Conservation (phyloP, 2,329 filamentous ascomycete species). For the Daldinia sp. region DNA sequence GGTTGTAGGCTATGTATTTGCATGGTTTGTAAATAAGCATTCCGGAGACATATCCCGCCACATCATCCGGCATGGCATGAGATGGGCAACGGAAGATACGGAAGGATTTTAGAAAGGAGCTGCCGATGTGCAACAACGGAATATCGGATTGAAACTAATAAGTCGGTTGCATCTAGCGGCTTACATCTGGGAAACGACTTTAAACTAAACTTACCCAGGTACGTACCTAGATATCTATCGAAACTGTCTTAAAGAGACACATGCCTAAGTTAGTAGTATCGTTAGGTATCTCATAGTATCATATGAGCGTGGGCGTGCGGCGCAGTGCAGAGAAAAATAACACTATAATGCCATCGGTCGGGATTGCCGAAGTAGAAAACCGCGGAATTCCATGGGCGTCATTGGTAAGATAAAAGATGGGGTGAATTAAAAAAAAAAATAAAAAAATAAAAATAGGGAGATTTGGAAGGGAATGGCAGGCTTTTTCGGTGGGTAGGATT, state of each 20-base stretch:
- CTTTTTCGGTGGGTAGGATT: slow-evolving; percentile 34
- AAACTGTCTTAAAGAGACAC: too few relatives aligned
- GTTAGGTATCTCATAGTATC: not conserved
- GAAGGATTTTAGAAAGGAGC: slow-evolving; percentile 12
- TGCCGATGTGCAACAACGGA: slow-evolving; percentile 9
- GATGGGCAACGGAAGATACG: slow-evolving; percentile 9
- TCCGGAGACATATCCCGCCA: slow-evolving; percentile 25
- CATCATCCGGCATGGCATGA: slow-evolving; percentile 17
- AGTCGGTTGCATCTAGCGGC: not conserved
- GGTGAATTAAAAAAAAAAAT: not conserved
- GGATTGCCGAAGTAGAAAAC: slow-evolving; percentile 25
- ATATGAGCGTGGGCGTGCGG: slow-evolving; percentile 13
- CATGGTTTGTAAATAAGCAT: slow-evolving; percentile 6
- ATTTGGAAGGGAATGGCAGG: not conserved
- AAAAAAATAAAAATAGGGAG: not conserved
- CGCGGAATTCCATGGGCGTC: not conserved
- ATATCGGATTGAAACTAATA: slow-evolving; percentile 8
- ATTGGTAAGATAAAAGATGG: slow-evolving; percentile 20
- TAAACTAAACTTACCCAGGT: too few relatives aligned
- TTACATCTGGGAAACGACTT: too few relatives aligned
- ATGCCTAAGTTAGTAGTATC: too few relatives aligned
- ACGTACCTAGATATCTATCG: not conserved
- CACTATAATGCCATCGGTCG: slow-evolving; percentile 9
- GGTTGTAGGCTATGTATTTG: slow-evolving; percentile 5
- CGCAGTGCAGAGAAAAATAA: slow-evolving; percentile 7